A percentile compares a stretch with the other conserved stretches of the same genome.
Conservation (phyloP, 2,329 filamentous ascomycete genomes). For the Septoria linicola region DNA sequence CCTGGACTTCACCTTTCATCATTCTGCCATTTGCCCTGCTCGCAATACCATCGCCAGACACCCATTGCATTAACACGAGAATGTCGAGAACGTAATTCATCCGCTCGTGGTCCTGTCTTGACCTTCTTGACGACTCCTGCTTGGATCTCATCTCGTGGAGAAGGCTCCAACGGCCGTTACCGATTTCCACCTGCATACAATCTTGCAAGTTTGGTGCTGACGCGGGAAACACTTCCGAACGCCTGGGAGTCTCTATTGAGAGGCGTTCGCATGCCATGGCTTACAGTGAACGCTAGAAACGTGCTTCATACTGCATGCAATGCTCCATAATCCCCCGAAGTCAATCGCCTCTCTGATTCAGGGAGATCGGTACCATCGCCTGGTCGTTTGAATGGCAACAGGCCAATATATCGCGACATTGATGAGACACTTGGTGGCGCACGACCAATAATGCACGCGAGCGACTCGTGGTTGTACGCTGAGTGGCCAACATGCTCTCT, state of each 20-base stretch:
- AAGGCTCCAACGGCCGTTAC: background rate
- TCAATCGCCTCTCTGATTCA: background rate
- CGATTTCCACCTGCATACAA: background rate
- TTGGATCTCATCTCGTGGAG: background rate
- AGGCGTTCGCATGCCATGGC: conserved; percentile 14
- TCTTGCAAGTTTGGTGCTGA: conserved; percentile 8
- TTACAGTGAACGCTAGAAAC: conserved; percentile 5
- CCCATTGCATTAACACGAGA: background rate
- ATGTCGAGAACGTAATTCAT: background rate
- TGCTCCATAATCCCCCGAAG: background rate
- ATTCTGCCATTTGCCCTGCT: background rate
- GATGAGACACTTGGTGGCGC: background rate
- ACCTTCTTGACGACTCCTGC: background rate
- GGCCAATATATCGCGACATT: background rate
- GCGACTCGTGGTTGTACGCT: background rate
- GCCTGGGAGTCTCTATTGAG: conserved; percentile 6
- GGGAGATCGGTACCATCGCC: background rate
- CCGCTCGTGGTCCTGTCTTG: background rate
- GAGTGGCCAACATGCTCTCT: background rate
- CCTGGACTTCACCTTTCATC: too few species aligned
- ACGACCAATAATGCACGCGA: conserved; percentile 6
- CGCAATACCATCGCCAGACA: background rate
- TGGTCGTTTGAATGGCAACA: background rate
- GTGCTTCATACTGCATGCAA: conserved; percentile 3
- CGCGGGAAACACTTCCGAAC: conserved; percentile 4